These are phyloP conservation scores for Sugiyamaella pinicola DNA, from an alignment of 1,139 yeast species.

Conservation along the genomic window DNA sequence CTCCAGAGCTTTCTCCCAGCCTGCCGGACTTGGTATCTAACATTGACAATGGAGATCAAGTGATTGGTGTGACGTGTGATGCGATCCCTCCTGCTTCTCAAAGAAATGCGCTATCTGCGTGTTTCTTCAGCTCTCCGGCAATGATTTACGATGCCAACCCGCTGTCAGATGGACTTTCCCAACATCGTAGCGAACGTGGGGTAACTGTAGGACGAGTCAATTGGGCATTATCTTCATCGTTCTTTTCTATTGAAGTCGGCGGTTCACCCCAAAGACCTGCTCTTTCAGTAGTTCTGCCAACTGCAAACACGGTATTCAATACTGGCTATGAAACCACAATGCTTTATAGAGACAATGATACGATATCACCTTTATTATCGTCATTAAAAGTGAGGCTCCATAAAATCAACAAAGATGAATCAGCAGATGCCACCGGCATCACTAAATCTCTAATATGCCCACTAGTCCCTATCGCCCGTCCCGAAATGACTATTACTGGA, in stretches of 20 bases:
- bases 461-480: conserved; percentile 31
- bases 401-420: no score
- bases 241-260: conserved; percentile 24
- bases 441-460: conserved; percentile 25
- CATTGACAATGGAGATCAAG: conserved; percentile 23
- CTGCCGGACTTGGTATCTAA: conserved; percentile 17
- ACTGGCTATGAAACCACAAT: conserved; percentile 38
- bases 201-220: conserved; percentile 30
- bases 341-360: conserved; percentile 18
- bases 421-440: conserved; percentile 23
- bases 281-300: conserved; percentile 32
- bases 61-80: conserved; percentile 39
- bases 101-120: conserved; percentile 38
- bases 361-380: conserved; percentile 14
- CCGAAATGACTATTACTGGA: conserved; percentile 46
- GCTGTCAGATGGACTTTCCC: conserved; percentile 20
- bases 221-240: conserved; percentile 36
- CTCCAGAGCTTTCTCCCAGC: conserved; percentile 34
- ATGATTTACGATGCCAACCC: conserved; percentile 30
- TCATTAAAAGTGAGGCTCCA: conserved; percentile 15
- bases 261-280: conserved; percentile 19
- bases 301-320: conserved; percentile 42
- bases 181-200: conserved; percentile 11
- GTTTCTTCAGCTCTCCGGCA: conserved; percentile 29
- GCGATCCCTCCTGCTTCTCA: conserved; percentile 41